Evolutionary conservation across 2,329 filamentous ascomycete genomes (phyloP), one percentile per base, ranked within the genome.

Genomic region (Cladosporium austrohemisphaericum): DNA sequence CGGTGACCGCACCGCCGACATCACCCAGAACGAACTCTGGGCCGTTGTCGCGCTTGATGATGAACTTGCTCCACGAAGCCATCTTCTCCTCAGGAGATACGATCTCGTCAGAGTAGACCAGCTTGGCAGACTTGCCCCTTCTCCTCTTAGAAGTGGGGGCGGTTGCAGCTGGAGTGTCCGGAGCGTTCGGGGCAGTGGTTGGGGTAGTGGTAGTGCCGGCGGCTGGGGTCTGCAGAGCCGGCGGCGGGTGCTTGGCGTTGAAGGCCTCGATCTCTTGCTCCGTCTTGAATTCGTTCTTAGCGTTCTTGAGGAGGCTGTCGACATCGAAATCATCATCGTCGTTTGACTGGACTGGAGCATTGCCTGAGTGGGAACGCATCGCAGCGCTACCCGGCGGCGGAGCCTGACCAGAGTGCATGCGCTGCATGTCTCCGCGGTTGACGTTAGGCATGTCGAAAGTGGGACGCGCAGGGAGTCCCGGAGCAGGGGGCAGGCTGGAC

Each of bases 71-170:
- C 72, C 93, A 73, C 64, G 74, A 71, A 22, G 88, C 85, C 87
- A 95, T 90, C 71, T 84, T 88, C 76, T 95, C 91, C 72, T 96
- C 91, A 1, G 89, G 87, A 61, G 87, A 93, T 62, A 83, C 73
- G 51, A 86, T 84, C 44, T 85, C 82, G 64, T 94, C 88, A 54
- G 83, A 83, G 71, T 93, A 95, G 23, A 95, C 76, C 79, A 63
- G 83, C 84, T 64, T 83, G 80, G 53, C 11, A 4, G 26, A 76
- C 67, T 85, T 85, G 76, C 85, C 28, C 45, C 55, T 61, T 41
- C 33, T 50, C 52, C 54, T 56, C 48, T 47, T 53, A 22, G 20
- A n/a, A 35, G 41, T 14, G 3, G 40, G 19, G 20, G 43, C 23
- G 37, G 20, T 7, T 13, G 35, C 35, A 23, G 26, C 31, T 9